phyloP scores from a whole-genome alignment of 192 early-diverging fungal species.

The Coemansia sp. region DNA sequence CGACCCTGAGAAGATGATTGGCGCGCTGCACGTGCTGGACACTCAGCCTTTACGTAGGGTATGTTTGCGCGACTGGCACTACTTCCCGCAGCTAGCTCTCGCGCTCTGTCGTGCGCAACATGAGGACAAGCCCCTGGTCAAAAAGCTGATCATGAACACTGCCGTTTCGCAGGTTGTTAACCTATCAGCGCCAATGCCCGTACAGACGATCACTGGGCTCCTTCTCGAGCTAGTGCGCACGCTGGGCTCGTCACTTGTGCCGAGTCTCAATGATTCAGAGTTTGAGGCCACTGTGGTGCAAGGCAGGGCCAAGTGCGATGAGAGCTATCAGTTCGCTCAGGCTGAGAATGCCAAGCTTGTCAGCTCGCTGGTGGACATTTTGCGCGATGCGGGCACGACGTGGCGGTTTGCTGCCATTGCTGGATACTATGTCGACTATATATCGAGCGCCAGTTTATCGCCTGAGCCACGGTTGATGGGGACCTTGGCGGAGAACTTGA shows the following conservation, averaged over 20 bases:
- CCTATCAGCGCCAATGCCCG: conserved; percentile 25
- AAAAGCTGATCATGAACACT: conserved; percentile 39
- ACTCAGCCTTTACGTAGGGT: conserved; percentile 21
- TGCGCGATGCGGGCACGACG: conserved; percentile 63
- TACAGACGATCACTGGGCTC: not conserved
- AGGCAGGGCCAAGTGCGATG: conserved; percentile 1
- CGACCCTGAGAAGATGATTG: conserved; percentile 48
- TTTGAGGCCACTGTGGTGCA: conserved; percentile 2
- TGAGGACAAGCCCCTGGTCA: conserved; percentile 52
- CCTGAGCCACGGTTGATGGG: conserved; percentile 57
- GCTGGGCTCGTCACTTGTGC: not conserved
- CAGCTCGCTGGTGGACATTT: conserved; percentile 58
- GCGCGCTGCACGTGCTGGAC: conserved; percentile 41
- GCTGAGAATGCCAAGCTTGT: conserved; percentile 26
- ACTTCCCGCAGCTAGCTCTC: conserved; percentile 36
- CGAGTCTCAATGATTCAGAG: not conserved
- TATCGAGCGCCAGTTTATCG: conserved; percentile 61
- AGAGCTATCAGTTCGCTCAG: conserved; percentile 15
- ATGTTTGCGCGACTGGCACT: conserved; percentile 35
- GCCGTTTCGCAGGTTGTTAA: conserved; percentile 34
- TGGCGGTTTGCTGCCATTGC: conserved; percentile 84
- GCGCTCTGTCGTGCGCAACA: conserved; percentile 51
- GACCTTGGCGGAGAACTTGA: conserved; percentile 60
- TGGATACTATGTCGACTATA: conserved; percentile 74
- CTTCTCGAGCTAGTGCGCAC: conserved; percentile 4